Conservation (phyloP, 352 stramenopile genomes). For the Phytophthora citricola region DNA sequence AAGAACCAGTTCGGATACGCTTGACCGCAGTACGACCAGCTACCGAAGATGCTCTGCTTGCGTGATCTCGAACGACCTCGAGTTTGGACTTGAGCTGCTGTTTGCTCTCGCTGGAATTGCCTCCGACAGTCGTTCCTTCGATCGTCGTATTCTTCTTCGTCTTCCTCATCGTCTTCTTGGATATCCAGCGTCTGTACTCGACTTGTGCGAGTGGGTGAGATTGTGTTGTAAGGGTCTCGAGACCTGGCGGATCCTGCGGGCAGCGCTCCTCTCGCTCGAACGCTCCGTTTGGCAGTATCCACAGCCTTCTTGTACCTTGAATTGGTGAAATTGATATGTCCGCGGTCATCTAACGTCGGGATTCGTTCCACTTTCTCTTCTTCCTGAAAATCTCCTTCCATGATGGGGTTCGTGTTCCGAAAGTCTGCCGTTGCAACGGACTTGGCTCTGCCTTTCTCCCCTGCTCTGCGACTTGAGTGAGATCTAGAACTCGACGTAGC, state of each 20-base stretch:
- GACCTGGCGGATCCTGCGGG: conserved; percentile 26
- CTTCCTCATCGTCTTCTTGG: conserved; percentile 24
- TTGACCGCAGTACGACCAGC: conserved; percentile 47
- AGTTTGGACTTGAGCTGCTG: conserved; percentile 15
- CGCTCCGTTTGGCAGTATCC: conserved; percentile 25
- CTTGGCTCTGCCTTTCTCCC: conserved; percentile 7
- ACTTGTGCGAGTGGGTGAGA: conserved; percentile 26
- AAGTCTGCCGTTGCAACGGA: conserved; percentile 25
- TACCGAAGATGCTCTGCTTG: conserved; percentile 50
- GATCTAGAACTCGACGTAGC: conserved; percentile 16
- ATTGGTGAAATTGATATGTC: conserved; percentile 36
- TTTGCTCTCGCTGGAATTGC: conserved; percentile 21
- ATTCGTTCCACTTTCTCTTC: conserved; percentile 8
- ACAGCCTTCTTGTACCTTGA: conserved; percentile 33
- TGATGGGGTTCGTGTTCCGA: conserved; percentile 22
- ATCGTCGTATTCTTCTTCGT: conserved; percentile 12
- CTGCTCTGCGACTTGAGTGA: conserved; percentile 10
- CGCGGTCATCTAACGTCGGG: conserved; percentile 31
- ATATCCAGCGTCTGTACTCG: conserved; percentile 27
- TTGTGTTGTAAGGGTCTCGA: conserved; percentile 18
- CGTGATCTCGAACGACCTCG: conserved; percentile 32
- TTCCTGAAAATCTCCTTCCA: conserved; percentile 18
- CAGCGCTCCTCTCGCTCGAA: conserved; percentile 26
- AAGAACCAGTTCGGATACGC: conserved; percentile 48
- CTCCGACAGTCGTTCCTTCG: conserved; percentile 17